A percentile compares a stretch with the other conserved stretches of the same genome.
Evolutionary conservation across 2,329 filamentous ascomycete species (phyloP).

Genomic region (Cryphonectria japonica): DNA sequence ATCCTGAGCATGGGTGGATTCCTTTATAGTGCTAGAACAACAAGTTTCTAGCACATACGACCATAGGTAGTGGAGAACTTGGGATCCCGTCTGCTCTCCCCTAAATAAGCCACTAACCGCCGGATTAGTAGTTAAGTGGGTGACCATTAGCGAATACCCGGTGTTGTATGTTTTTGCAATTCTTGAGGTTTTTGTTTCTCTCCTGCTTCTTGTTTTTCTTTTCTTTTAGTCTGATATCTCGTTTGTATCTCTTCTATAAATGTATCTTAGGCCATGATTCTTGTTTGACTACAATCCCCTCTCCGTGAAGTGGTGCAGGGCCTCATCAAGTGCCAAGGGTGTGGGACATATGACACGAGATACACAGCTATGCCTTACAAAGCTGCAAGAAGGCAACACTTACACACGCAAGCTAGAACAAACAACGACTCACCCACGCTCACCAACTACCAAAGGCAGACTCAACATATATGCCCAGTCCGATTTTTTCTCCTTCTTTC

Average conservation of each 20-base stretch:
- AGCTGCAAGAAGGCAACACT: constrained; percentile 34
- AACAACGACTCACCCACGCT: not conserved
- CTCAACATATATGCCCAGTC: constrained; percentile 9
- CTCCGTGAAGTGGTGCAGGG: not conserved
- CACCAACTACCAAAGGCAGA: not conserved
- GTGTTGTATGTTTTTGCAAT: constrained; percentile 20
- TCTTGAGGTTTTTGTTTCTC: not conserved
- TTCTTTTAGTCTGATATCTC: too few relatives aligned
- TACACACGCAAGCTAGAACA: constrained; percentile 30
- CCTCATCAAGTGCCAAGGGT: not conserved
- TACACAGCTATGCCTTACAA: not conserved
- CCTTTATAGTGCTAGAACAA: not conserved
- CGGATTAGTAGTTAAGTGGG: constrained; percentile 19
- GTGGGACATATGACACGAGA: not conserved
- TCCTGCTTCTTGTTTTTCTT: not conserved
- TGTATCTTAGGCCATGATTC: too few relatives aligned
- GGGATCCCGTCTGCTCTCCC: constrained; percentile 23
- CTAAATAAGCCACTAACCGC: constrained; percentile 18
- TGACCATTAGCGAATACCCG: constrained; percentile 22
- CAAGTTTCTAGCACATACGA: not conserved
- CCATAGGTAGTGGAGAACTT: constrained; percentile 19
- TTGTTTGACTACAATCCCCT: too few relatives aligned
- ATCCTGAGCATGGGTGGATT: not conserved
- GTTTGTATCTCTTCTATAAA: too few relatives aligned
- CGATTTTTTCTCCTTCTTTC: too few relatives aligned